phyloP scores from a whole-genome alignment of 108 stramenopile genomes.

The Nitzschia palea region DNA sequence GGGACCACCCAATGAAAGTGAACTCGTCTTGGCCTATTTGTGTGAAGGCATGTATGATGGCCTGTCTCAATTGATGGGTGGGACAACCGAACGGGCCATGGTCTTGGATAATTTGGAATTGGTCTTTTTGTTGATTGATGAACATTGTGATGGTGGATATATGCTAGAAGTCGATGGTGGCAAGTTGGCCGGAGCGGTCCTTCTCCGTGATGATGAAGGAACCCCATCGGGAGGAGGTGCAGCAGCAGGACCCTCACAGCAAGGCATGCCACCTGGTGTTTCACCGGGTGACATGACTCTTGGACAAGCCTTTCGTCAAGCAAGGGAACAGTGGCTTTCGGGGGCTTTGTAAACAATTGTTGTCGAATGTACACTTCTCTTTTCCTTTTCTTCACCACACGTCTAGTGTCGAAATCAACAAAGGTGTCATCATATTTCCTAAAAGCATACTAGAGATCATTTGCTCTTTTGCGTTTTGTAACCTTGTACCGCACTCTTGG shows the following conservation, averaged over 20 bases:
- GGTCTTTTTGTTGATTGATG: constrained; percentile 87
- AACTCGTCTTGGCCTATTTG: constrained; percentile 78
- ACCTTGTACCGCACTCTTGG: too few species aligned
- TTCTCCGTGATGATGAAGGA: constrained; percentile 73
- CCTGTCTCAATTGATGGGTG: constrained; percentile 78
- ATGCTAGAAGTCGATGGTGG: constrained; percentile 80
- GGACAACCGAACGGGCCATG: constrained; percentile 78
- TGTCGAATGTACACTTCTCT: too few species aligned
- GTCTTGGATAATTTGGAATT: constrained; percentile 86
- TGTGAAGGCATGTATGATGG: constrained; percentile 89
- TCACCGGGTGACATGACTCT: constrained; percentile 83
- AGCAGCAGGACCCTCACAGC: constrained; percentile 8
- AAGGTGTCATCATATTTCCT: too few species aligned
- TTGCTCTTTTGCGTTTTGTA: too few species aligned
- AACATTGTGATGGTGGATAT: constrained; percentile 87
- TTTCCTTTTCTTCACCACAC: too few species aligned
- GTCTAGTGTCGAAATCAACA: too few species aligned
- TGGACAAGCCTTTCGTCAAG: constrained; percentile 82
- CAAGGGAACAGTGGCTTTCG: constrained; percentile 59
- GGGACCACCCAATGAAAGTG: constrained; percentile 75
- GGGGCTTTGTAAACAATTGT: constrained; percentile 14
- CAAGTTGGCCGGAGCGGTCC: constrained; percentile 71
- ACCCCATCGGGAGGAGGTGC: constrained; percentile 9
- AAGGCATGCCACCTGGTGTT: constrained; percentile 49
- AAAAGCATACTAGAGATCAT: too few species aligned